Evolutionary conservation across 306 rosid species (phyloP).

Genomic region (Datisca glomerata): DNA sequence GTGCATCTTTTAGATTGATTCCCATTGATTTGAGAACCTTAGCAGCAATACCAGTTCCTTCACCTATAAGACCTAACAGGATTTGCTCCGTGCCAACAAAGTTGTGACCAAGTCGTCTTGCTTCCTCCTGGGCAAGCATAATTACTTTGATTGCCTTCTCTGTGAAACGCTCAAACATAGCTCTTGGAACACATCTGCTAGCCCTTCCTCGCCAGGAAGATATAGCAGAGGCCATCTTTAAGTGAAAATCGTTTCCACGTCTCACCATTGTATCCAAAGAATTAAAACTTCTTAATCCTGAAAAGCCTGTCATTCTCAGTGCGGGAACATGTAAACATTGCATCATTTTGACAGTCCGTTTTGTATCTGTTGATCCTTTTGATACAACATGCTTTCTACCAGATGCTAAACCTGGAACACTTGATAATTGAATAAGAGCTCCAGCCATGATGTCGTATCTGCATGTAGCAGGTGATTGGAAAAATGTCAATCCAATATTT

Average conservation of each 20-base stretch:
- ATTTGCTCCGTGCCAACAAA: slow-evolving; percentile 99
- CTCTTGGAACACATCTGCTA: slow-evolving; percentile 55
- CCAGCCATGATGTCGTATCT: slow-evolving; percentile 66
- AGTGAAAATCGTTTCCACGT: slow-evolving; percentile 41
- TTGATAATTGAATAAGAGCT: slow-evolving; percentile 62
- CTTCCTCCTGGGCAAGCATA: slow-evolving; percentile 99
- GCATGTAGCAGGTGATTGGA: too few relatives aligned
- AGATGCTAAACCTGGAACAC: slow-evolving; percentile 40
- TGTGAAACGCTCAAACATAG: slow-evolving; percentile 98
- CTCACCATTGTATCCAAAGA: slow-evolving; percentile 40
- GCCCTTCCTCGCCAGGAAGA: slow-evolving; percentile 44
- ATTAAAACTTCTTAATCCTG: slow-evolving; percentile 53
- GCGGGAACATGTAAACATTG: slow-evolving; percentile 27
- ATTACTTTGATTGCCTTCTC: slow-evolving; percentile 96
- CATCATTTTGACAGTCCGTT: slow-evolving; percentile 42
- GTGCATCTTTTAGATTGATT: slow-evolving; percentile 93
- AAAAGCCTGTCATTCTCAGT: slow-evolving; percentile 36
- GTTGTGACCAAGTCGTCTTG: slow-evolving; percentile 96
- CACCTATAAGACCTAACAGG: slow-evolving; percentile 96
- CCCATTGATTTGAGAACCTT: slow-evolving; percentile 97
- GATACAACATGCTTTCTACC: slow-evolving; percentile 33
- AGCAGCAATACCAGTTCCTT: slow-evolving; percentile 97
- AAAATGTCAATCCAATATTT: too few relatives aligned
- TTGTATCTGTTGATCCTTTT: slow-evolving; percentile 43
- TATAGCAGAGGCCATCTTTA: slow-evolving; percentile 33